phyloP scores from a whole-genome alignment of 192 early-diverging fungal genomes.

The Chytriomyces sp. region DNA sequence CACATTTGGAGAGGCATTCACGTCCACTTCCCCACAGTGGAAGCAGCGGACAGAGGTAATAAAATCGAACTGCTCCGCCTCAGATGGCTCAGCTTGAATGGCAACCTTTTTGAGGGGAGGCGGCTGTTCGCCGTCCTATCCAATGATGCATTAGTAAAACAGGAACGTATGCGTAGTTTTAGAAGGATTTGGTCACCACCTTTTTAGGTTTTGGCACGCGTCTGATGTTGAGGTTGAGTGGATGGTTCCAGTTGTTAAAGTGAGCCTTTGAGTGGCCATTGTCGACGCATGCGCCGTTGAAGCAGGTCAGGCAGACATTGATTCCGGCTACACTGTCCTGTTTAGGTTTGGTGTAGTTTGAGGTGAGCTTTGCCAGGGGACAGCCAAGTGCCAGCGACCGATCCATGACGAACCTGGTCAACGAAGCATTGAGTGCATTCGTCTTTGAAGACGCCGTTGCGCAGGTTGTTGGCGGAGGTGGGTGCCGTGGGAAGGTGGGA shows the following conservation, averaged over 20 bases:
- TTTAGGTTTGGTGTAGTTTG: background rate
- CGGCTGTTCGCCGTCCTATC: no score
- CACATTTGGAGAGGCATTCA: slow-evolving; percentile 51
- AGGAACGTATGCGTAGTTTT: no score
- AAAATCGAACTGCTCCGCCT: slow-evolving; percentile 75
- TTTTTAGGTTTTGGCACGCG: slow-evolving; percentile 54
- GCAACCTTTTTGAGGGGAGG: slow-evolving; percentile 93
- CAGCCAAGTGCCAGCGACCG: background rate
- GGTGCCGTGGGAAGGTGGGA: slow-evolving; percentile 51
- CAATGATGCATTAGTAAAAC: no score
- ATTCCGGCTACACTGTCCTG: slow-evolving; percentile 78
- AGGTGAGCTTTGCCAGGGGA: background rate
- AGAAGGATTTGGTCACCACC: no score
- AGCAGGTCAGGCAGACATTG: slow-evolving; percentile 93
- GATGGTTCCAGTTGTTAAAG: slow-evolving; percentile 69
- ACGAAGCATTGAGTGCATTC: slow-evolving; percentile 97
- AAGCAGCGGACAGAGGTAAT: slow-evolving; percentile 78
- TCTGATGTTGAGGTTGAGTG: slow-evolving; percentile 82
- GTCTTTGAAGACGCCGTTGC: slow-evolving; percentile 78
- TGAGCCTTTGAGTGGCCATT: slow-evolving; percentile 76
- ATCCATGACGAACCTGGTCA: slow-evolving; percentile 51
- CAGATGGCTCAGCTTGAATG: slow-evolving; percentile 71
- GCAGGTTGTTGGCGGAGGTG: slow-evolving; percentile 44
- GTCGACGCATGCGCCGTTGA: slow-evolving; percentile 84
- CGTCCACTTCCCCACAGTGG: slow-evolving; percentile 66